phyloP scores from a whole-genome alignment of 257 asterid species.

The Gentiana dahurica region DNA sequence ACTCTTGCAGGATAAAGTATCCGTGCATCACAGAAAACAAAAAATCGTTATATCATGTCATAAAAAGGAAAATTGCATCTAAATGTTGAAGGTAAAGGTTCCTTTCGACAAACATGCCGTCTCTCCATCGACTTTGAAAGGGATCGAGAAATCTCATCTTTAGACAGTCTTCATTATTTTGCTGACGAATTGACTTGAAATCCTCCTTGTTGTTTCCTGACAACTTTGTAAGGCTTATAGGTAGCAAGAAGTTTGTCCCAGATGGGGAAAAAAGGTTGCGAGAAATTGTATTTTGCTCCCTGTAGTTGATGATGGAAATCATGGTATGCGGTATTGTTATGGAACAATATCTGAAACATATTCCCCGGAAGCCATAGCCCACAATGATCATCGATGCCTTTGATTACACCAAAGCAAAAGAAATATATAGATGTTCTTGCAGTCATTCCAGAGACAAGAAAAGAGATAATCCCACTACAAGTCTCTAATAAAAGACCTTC shows the following conservation, averaged over 20 bases:
- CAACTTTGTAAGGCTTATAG: constrained; percentile 49
- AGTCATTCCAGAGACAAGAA: constrained; percentile 77
- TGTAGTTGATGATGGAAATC: constrained; percentile 88
- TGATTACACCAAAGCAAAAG: constrained; percentile 77
- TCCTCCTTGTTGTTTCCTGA: constrained; percentile 66
- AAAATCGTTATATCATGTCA: too few relatives aligned
- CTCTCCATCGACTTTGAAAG: too few relatives aligned
- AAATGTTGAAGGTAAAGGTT: too few relatives aligned
- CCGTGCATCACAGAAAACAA: too few relatives aligned
- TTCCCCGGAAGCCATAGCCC: constrained; percentile 89
- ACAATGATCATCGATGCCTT: constrained; percentile 84
- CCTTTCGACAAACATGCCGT: too few relatives aligned
- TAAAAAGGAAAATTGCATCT: too few relatives aligned
- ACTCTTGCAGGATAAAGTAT: too few relatives aligned
- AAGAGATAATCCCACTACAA: constrained; percentile 74
- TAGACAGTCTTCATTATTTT: too few relatives aligned
- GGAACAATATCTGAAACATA: constrained; percentile 60
- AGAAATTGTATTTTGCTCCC: constrained; percentile 72
- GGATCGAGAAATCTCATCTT: too few relatives aligned
- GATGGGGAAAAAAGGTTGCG: constrained; percentile 77
- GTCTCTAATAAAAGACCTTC: constrained; percentile 88
- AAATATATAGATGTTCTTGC: constrained; percentile 71
- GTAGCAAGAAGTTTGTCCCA: constrained; percentile 93
- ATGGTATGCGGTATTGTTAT: constrained; percentile 75
- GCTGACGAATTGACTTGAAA: constrained; percentile 44